phyloP scores from a whole-genome alignment of 169 alveolate species.

The Perkinsus chesapeaki region DNA sequence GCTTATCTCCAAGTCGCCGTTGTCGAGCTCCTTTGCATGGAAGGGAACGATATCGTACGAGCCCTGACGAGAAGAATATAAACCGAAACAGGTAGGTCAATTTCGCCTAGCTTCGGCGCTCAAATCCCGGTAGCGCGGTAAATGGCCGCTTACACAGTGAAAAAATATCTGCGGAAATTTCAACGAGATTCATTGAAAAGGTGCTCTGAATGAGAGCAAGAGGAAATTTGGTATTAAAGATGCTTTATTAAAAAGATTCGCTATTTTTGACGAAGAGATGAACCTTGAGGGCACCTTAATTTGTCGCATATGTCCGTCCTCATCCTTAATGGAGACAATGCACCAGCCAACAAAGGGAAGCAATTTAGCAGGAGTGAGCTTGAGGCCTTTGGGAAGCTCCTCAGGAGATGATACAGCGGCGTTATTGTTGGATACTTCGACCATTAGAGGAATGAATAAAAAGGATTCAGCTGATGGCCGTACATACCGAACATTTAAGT shows the following conservation, averaged over 20 bases:
- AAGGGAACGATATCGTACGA: neutral
- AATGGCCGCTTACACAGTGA: neutral
- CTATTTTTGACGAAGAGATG: neutral
- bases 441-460: neutral
- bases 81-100: neutral
- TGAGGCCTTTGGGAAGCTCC: neutral
- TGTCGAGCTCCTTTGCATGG: neutral
- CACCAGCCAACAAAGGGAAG: neutral
- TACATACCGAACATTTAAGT: too few species aligned
- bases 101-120: neutral
- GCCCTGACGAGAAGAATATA: neutral
- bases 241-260: neutral
- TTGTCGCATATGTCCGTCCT: neutral
- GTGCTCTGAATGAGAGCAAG: neutral
- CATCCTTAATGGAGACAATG: neutral
- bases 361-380: neutral
- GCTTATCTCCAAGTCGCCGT: neutral
- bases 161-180: too few species aligned
- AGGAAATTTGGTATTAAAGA: neutral
- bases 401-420: neutral
- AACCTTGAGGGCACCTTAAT: neutral
- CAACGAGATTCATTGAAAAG: too few species aligned
- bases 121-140: neutral
- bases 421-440: neutral
- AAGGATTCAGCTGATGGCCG: neutral